Base-by-base conservation (phyloP, 2,329 filamentous ascomycete species). In the Venturia carpophila region DNA sequence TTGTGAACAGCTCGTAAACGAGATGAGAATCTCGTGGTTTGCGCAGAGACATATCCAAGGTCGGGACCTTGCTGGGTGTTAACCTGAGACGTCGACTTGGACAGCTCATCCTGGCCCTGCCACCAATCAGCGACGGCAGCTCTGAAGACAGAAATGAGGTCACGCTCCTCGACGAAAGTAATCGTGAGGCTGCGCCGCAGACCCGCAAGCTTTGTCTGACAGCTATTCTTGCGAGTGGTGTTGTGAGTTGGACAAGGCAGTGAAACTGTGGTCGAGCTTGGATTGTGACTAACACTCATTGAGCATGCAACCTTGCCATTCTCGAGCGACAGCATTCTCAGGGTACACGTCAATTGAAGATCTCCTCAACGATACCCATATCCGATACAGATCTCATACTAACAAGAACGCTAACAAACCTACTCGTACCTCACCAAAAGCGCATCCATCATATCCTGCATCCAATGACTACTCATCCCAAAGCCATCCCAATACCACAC, bases 1-100 rank as follows among this genome's bases (percentile, higher is more conserved):
- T 27, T 10, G 39, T 45, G 27, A 24, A 43, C 27, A 41, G 15
- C 15, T 19, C 7, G 27, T 41, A 21, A 21, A 30, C 5, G 34
- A 60, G n/a, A 55, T 55, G 49, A 55, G 34, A 42, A 41, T 43
- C 7, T 42, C 41, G 15, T 42, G 24, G 34, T 60, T 60, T 24
- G 19, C 11, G 37, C 34, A 43, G 58, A 34, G 34, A 27, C 17
- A 24, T 21, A 60, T 60, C 24, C 58, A 60, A 42, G 58, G 34
- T 11, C 34, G 17, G 34, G n/a, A 43, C 42, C 60, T 61, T 30
- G 39, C 19, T 24, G 39, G 7, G 17, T 21, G 19, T 60, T 60
- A 43, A 60, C 17, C 19, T 60, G 58, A 19, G 41, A 41, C 58
- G n/a, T 42, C 21, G n/a, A n/a, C n/a, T n/a, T 39, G 58, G 58